These are phyloP conservation scores for Astragalus glycyphyllos DNA, from an alignment of 306 rosid species.

Conservation along the genomic window DNA sequence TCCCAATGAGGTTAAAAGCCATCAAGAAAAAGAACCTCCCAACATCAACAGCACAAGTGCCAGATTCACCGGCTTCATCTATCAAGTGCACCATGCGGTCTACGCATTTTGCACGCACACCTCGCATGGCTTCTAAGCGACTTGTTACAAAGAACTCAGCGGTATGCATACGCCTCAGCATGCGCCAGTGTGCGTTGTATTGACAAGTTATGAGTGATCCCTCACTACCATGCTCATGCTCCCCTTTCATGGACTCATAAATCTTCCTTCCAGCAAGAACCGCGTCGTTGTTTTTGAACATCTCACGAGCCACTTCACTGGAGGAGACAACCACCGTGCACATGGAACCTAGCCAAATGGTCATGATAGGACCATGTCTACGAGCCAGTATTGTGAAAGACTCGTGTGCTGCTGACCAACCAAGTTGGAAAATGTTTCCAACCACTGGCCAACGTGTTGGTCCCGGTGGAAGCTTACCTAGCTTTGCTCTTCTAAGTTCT, in stretches of 20 bases:
- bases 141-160: slow-evolving; percentile 63
- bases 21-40: slow-evolving; percentile 72
- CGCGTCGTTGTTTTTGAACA: slow-evolving; percentile 74
- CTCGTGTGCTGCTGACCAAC: slow-evolving; percentile 70
- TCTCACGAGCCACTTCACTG: slow-evolving; percentile 56
- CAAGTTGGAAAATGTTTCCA: slow-evolving; percentile 73
- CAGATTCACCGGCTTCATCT: slow-evolving; percentile 27
- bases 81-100: slow-evolving; percentile 62
- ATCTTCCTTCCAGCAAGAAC: slow-evolving; percentile 76
- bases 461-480: slow-evolving; percentile 74
- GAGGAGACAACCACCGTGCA: slow-evolving; percentile 79
- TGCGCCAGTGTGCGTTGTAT: slow-evolving; percentile 80
- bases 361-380: slow-evolving; percentile 80
- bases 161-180: slow-evolving; percentile 63
- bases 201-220: slow-evolving; percentile 78
- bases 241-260: slow-evolving; percentile 82
- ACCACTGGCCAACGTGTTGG: slow-evolving; percentile 78
- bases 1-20: slow-evolving; percentile 85
- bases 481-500: slow-evolving; percentile 13
- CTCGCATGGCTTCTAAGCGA: slow-evolving; percentile 58
- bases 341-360: slow-evolving; percentile 84
- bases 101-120: slow-evolving; percentile 60
- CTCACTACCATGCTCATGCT: slow-evolving; percentile 53
- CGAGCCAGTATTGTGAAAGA: slow-evolving; percentile 62
- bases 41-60: slow-evolving; percentile 52